Evolutionary conservation across 306 rosid genomes (phyloP).

Genomic region (Medicago ruthenica): DNA sequence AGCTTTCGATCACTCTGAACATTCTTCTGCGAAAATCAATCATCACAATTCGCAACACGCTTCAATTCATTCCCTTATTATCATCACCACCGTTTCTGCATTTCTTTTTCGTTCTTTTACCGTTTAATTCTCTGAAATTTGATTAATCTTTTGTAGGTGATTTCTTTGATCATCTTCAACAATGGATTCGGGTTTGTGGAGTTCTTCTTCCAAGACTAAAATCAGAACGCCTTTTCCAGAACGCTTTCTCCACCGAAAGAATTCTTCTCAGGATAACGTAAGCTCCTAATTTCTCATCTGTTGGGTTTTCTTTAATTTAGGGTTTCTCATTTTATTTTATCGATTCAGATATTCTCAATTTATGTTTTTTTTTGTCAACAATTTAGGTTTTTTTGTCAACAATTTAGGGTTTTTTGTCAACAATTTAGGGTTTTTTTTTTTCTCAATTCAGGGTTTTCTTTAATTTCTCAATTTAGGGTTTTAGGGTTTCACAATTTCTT

Average conservation of each 20-base stretch:
- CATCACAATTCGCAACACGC: not conserved
- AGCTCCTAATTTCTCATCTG: not conserved
- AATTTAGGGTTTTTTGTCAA: too few relatives aligned
- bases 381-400: too few relatives aligned
- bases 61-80: not conserved
- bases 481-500: too few relatives aligned
- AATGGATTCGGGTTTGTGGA: conserved; percentile 47
- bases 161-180: not conserved
- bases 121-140: not conserved
- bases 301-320: not conserved
- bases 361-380: too few relatives aligned
- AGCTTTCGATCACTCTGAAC: not conserved
- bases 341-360: too few relatives aligned
- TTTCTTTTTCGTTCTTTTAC: not conserved
- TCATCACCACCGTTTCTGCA: not conserved
- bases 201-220: conserved; percentile 36
- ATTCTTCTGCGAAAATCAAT: conserved; percentile 1
- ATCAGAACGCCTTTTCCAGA: conserved; percentile 28
- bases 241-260: conserved; percentile 30
- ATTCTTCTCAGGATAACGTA: conserved; percentile 49
- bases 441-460: too few relatives aligned
- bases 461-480: too few relatives aligned
- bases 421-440: too few relatives aligned
- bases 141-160: not conserved
- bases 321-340: not conserved